Conservation (phyloP, 441 rosid genomes). For the Croton setiger region DNA sequence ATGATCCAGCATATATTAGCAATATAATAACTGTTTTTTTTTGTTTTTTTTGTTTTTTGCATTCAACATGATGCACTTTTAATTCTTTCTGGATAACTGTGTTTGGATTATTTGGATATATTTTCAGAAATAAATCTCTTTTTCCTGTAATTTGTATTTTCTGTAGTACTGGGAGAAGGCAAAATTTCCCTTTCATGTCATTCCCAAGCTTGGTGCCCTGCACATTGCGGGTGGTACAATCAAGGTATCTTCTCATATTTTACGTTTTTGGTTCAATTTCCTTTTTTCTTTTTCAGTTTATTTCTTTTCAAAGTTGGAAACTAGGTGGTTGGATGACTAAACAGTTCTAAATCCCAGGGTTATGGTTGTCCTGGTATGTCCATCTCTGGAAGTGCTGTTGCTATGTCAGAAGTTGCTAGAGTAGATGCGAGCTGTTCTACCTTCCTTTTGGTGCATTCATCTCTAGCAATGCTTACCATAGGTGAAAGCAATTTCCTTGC, state of each 20-base stretch:
- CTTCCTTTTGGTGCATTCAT: constrained; percentile 81
- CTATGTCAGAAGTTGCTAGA: constrained; percentile 77
- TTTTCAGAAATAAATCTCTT: not conserved
- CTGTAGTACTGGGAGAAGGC: constrained; percentile 98
- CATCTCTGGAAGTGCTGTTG: constrained; percentile 61
- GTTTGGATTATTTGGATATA: not conserved
- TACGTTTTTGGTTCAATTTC: not conserved
- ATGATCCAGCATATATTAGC: not conserved
- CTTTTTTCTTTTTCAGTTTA: not conserved
- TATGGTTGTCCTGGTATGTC: constrained; percentile 94
- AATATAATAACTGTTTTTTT: not conserved
- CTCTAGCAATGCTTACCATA: constrained; percentile 90
- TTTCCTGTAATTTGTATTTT: constrained; percentile 14
- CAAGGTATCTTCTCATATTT: constrained; percentile 43
- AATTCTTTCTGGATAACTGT: not conserved
- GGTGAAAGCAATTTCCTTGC: constrained; percentile 39
- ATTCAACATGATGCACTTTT: not conserved
- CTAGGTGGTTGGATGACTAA: constrained; percentile 16
- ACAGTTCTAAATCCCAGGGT: constrained; percentile 48
- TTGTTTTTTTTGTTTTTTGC: not conserved
- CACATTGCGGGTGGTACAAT: constrained; percentile 77
- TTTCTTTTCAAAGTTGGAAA: constrained; percentile 13
- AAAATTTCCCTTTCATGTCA: constrained; percentile 80
- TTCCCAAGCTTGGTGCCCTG: constrained; percentile 71
- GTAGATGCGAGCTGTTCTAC: constrained; percentile 98